Evolutionary conservation across 371 early-diverging fungal genomes (phyloP).

Genomic region (Mucor plumbeus): DNA sequence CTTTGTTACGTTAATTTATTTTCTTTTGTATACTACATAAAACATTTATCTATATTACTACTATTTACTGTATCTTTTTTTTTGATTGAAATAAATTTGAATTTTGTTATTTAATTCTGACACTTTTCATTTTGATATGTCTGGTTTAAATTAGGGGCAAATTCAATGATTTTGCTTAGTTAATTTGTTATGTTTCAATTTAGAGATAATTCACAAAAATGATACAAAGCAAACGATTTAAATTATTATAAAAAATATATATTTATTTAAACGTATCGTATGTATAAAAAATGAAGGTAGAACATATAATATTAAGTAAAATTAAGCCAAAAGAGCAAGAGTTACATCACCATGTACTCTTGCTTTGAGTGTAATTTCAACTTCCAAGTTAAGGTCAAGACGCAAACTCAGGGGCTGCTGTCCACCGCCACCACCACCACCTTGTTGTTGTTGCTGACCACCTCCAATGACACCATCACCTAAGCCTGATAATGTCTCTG

Average conservation of each 20-base stretch:
- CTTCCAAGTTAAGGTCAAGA: conserved; percentile 42
- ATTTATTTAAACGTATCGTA: conserved; percentile 17
- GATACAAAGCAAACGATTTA: neutral
- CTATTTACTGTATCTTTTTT: neutral
- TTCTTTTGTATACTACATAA: neutral
- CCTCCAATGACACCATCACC: conserved; percentile 13
- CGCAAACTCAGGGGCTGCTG: conserved; percentile 36
- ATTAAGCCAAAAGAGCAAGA: conserved; percentile 28
- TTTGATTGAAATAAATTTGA: neutral
- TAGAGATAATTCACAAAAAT: neutral
- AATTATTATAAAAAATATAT: neutral
- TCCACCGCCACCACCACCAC: conserved; percentile 21
- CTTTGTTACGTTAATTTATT: conserved; percentile 29
- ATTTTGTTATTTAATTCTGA: too few species aligned
- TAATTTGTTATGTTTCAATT: neutral
- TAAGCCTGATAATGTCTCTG: conserved; percentile 3
- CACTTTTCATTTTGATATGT: neutral
- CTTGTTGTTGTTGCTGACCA: conserved; percentile 11
- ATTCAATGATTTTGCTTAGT: neutral
- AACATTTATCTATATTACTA: conserved; percentile 6
- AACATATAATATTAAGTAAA: neutral
- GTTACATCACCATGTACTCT: conserved; percentile 44
- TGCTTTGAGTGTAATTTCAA: conserved; percentile 40
- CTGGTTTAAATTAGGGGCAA: neutral
- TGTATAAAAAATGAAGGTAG: neutral